These are phyloP conservation scores for Backusella luteola DNA, from an alignment of 192 early-diverging fungal genomes.

Conservation along the genomic window DNA sequence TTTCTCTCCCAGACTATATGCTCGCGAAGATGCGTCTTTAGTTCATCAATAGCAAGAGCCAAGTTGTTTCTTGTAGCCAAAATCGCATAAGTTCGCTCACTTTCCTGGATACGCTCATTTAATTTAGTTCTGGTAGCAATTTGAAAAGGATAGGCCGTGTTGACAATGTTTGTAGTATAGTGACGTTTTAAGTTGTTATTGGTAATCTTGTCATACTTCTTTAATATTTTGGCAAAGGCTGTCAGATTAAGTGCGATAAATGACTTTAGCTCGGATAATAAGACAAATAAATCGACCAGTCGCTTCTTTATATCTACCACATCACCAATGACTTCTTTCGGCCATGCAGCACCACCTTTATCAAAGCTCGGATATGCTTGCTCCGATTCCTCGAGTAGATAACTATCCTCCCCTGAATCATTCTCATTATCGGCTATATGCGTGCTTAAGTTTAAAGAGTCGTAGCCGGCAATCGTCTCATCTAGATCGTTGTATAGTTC, in stretches of 20 bases:
- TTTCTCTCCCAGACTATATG: constrained; percentile 94
- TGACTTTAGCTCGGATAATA: constrained; percentile 81
- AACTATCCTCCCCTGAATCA: background rate
- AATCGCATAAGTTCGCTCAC: constrained; percentile 60
- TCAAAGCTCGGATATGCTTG: background rate
- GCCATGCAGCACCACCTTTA: background rate
- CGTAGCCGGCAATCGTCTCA: background rate
- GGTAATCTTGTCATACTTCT: constrained; percentile 97
- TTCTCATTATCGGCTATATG: background rate
- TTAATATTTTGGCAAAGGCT: constrained; percentile 92
- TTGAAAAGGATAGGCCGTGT: constrained; percentile 68
- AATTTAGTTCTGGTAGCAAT: constrained; percentile 56
- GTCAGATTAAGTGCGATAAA: constrained; percentile 89
- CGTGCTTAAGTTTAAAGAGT: background rate
- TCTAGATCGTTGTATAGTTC: constrained; percentile 72
- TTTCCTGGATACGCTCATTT: constrained; percentile 59
- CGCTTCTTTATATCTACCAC: constrained; percentile 28
- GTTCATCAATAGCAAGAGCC: constrained; percentile 66
- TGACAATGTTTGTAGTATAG: constrained; percentile 68
- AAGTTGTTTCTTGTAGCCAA: constrained; percentile 59
- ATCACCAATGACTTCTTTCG: background rate
- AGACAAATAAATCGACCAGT: constrained; percentile 75
- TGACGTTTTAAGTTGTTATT: constrained; percentile 61
- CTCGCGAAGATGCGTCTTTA: constrained; percentile 80
- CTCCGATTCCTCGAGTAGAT: background rate